These are phyloP conservation scores for Magnusiomyces suaveolens DNA, from an alignment of 1,139 yeast species.

Conservation along the genomic window DNA sequence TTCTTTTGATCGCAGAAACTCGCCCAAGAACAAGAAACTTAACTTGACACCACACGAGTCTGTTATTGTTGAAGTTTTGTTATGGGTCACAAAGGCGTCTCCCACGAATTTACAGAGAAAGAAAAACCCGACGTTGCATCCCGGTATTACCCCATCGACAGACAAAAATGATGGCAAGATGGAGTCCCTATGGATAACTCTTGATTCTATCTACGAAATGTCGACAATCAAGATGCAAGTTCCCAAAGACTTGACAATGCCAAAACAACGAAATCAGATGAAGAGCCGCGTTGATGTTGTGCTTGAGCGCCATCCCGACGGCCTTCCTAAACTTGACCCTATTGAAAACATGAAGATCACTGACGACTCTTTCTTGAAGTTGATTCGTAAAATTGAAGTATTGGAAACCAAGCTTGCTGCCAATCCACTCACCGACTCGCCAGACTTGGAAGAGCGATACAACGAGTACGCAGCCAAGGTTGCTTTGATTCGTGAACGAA, in stretches of 20 bases:
- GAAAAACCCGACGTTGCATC: slow-evolving; percentile 61
- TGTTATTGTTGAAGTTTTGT: slow-evolving; percentile 71
- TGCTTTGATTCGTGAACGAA: slow-evolving; percentile 50
- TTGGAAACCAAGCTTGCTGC: slow-evolving; percentile 61
- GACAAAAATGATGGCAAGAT: slow-evolving; percentile 59
- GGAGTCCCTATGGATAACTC: slow-evolving; percentile 75
- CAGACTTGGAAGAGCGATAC: slow-evolving; percentile 52
- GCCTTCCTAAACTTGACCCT: slow-evolving; percentile 83
- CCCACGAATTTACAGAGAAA: slow-evolving; percentile 35
- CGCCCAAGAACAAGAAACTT: slow-evolving; percentile 23
- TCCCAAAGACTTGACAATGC: slow-evolving; percentile 69
- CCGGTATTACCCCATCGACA: slow-evolving; percentile 76
- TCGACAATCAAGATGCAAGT: slow-evolving; percentile 73
- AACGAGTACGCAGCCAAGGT: slow-evolving; percentile 57
- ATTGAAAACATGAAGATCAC: slow-evolving; percentile 83
- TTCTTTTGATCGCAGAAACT: slow-evolving; percentile 56
- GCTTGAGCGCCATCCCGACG: slow-evolving; percentile 75
- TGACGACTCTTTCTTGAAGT: slow-evolving; percentile 61
- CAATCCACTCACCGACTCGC: slow-evolving; percentile 62
- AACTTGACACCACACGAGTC: slow-evolving; percentile 72
- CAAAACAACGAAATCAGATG: slow-evolving; percentile 62
- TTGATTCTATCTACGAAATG: slow-evolving; percentile 62
- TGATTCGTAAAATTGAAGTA: slow-evolving; percentile 70
- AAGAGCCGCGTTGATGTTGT: slow-evolving; percentile 73
- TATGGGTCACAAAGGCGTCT: slow-evolving; percentile 59